Percentiles rank a stretch among this genome's conserved stretches.
Conservation (phyloP, 2,329 filamentous ascomycete species). For the Colletotrichum agaves region DNA sequence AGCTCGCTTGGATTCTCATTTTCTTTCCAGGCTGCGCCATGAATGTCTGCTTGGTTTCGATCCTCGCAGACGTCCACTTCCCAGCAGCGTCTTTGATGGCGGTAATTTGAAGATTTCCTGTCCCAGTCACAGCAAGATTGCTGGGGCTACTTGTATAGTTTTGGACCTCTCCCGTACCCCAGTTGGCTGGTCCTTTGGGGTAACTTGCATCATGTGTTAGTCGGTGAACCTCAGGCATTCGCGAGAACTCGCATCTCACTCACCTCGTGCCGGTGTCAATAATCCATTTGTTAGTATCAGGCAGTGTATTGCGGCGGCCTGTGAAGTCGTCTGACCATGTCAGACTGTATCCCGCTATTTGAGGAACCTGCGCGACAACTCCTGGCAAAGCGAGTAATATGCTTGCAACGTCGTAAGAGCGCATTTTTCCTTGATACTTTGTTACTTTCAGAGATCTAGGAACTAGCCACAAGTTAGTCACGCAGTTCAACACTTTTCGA, state of each 20-base stretch:
- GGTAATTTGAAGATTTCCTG: conserved; percentile 56
- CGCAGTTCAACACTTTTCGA: too few species aligned
- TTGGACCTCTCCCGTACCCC: conserved; percentile 61
- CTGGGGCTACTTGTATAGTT: conserved; percentile 53
- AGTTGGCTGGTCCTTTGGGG: conserved; percentile 54
- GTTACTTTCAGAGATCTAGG: too few species aligned
- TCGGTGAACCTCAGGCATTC: too few species aligned
- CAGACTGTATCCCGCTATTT: conserved; percentile 46
- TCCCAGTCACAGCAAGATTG: conserved; percentile 61
- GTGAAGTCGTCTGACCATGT: conserved; percentile 57
- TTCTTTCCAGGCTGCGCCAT: conserved; percentile 46
- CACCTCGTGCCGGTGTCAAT: conserved; percentile 51
- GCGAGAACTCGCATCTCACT: not conserved
- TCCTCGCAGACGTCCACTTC: conserved; percentile 57
- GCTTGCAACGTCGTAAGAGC: not conserved
- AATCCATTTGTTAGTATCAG: conserved; percentile 56
- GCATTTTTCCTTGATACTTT: not conserved
- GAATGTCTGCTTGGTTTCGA: conserved; percentile 52
- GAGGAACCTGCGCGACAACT: conserved; percentile 14
- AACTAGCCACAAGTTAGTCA: too few species aligned
- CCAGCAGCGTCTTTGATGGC: conserved; percentile 51
- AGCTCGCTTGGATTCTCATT: conserved; percentile 50
- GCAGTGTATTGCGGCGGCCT: conserved; percentile 48
- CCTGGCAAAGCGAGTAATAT: not conserved
- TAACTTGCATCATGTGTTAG: conserved; percentile 44